Evolutionary conservation across 352 stramenopile genomes (phyloP), one percentile per base, ranked within the genome.

Genomic region (Blastocystis sp.): DNA sequence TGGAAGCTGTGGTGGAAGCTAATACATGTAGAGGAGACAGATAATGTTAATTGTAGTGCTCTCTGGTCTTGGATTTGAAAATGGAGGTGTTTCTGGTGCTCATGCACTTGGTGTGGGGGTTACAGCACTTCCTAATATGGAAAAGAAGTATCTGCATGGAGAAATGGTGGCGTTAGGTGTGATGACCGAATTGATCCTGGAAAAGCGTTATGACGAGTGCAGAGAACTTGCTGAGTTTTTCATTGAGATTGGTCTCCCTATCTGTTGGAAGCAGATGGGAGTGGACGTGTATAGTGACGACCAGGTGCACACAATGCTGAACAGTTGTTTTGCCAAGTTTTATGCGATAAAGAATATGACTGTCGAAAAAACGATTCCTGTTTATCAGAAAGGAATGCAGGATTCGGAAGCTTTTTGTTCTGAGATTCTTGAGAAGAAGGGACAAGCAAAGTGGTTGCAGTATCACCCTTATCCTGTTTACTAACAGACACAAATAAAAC

Each of bases 101-200:
- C 78, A 89, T 78, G 78, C 78, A 26, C n/a, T 89, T 24, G 78
- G 78, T 55, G 66, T 79, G 30, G 78, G 78, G 50, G 50, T 89
- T 4, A 89, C 78, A 18, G 78, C 78, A 30, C 64, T 89, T 13
- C 63, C 63, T 16, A 56, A 45, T 26, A 89, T 56, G 63, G 78
- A 89, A 39, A 89, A 79, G 63, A 89, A 89, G 43, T 89, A 89
- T 53, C 56, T 89, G 16, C 78, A 89, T 45, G 78, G 78, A 54
- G 78, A 89, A 69, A 65, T 89, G 66, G 78, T 89, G 16, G 78
- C 78, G 73, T n/a, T 89, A 24, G 78, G 78, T 56, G 78, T 89
- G n/a, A 89, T 89, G 63, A 79, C 78, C 26, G 63, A 89, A 24
- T 45, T 89, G 63, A 47, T 79, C 9, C 62, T 89, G 63, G 78